These are phyloP conservation scores for Citrullus amarus DNA, from an alignment of 306 rosid species.

Conservation along the genomic window DNA sequence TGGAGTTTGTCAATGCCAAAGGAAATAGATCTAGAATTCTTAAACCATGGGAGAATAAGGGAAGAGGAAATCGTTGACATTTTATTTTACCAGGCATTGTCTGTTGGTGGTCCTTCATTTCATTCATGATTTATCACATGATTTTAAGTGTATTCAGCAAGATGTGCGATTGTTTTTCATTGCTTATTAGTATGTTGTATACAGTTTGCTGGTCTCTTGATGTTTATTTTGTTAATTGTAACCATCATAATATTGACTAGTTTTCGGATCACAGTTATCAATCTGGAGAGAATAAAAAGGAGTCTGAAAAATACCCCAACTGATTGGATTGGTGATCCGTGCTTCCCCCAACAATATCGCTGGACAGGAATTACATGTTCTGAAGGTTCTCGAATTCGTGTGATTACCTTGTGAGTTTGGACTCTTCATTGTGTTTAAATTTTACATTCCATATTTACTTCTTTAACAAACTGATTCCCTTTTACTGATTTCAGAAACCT, in stretches of 20 bases:
- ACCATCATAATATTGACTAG: not conserved
- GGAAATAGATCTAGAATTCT: not conserved
- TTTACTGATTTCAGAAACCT: constrained; percentile 52
- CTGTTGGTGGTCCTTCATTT: not conserved
- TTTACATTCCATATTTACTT: constrained; percentile 8
- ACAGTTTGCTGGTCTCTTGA: not conserved
- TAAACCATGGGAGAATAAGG: not conserved
- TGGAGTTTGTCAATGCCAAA: not conserved
- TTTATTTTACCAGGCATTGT: not conserved
- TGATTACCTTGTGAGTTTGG: constrained; percentile 58
- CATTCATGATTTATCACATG: not conserved
- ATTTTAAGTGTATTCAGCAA: not conserved
- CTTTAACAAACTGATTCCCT: constrained; percentile 18
- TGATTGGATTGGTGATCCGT: constrained; percentile 93
- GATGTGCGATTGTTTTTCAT: not conserved
- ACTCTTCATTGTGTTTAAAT: constrained; percentile 9
- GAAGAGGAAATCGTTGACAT: not conserved
- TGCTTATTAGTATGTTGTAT: not conserved
- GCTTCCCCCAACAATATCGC: constrained; percentile 56
- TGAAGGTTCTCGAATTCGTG: constrained; percentile 48
- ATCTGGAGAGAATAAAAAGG: constrained; percentile 36
- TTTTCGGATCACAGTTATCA: constrained; percentile 45
- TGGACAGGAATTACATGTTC: constrained; percentile 93
- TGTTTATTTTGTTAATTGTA: not conserved
- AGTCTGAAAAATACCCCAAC: constrained; percentile 51